Conservation (phyloP, 805 yeast species). For the Hanseniaspora lindneri region DNA sequence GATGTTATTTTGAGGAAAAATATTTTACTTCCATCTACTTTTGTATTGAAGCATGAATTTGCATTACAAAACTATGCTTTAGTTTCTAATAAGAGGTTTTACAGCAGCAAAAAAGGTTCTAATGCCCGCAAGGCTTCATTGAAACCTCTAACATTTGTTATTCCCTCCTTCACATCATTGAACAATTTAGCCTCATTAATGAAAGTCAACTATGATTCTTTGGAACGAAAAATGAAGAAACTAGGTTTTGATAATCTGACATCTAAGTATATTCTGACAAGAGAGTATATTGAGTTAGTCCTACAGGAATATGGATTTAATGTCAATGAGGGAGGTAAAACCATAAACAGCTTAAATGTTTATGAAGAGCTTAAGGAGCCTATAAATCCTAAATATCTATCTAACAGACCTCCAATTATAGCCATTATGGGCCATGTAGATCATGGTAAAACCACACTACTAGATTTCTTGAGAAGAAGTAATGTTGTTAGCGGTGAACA, state of each 20-base stretch:
- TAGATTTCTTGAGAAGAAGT: slow-evolving; percentile 76
- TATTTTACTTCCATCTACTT: not conserved
- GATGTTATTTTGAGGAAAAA: not conserved
- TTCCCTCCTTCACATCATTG: slow-evolving; percentile 72
- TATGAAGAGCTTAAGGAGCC: slow-evolving; percentile 50
- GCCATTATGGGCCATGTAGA: slow-evolving; percentile 99
- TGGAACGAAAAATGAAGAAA: slow-evolving; percentile 45
- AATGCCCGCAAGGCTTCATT: slow-evolving; percentile 16
- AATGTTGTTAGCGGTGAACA: slow-evolving; percentile 73
- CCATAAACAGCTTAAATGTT: slow-evolving; percentile 35
- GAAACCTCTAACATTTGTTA: slow-evolving; percentile 24
- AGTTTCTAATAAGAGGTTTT: not conserved
- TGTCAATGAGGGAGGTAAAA: slow-evolving; percentile 27
- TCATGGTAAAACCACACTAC: slow-evolving; percentile 91
- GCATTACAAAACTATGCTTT: not conserved
- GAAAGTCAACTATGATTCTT: slow-evolving; percentile 48
- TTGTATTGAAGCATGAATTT: not conserved
- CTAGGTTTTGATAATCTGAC: slow-evolving; percentile 63
- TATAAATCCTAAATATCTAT: slow-evolving; percentile 36
- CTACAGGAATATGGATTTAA: slow-evolving; percentile 82
- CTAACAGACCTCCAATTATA: slow-evolving; percentile 80
- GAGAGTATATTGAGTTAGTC: slow-evolving; percentile 72
- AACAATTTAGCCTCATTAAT: slow-evolving; percentile 65
- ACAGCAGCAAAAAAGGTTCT: slow-evolving; percentile 14
- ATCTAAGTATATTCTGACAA: slow-evolving; percentile 70